Percentiles rank a stretch among this genome's conserved stretches.
Conservation (phyloP, 345 rosid species). For the Camelina sativa region DNA sequence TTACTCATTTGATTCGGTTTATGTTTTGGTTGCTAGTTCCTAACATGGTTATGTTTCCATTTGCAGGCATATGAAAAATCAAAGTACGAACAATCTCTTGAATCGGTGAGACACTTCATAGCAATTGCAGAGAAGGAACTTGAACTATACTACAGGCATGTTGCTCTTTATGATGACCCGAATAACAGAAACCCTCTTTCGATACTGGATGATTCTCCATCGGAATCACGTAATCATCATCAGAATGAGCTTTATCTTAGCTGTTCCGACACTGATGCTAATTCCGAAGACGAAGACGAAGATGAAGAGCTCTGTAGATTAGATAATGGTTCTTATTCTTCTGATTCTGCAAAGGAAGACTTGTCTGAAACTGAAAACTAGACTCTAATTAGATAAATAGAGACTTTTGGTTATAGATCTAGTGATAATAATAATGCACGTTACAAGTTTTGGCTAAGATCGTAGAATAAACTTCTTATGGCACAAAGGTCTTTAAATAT, state of each 20-base stretch:
- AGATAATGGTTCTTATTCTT: constrained; percentile 15
- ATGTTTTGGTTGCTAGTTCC: background rate
- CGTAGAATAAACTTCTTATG: background rate
- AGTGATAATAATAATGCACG: no score
- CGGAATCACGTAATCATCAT: constrained; percentile 38
- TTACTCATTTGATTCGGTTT: background rate
- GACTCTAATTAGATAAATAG: background rate
- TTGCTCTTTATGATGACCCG: constrained; percentile 76
- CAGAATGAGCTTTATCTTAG: constrained; percentile 22
- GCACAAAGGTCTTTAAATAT: background rate
- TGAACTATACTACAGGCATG: constrained; percentile 78
- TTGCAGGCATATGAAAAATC: constrained; percentile 84
- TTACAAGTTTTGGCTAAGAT: background rate
- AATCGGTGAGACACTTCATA: constrained; percentile 77
- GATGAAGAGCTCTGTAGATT: constrained; percentile 21
- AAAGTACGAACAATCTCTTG: constrained; percentile 90
- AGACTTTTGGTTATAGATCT: constrained; percentile 9
- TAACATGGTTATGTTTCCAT: constrained; percentile 13
- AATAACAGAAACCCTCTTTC: constrained; percentile 59
- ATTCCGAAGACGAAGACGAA: constrained; percentile 44
- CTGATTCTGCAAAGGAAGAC: constrained; percentile 20
- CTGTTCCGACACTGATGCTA: constrained; percentile 45
- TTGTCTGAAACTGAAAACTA: constrained; percentile 9
- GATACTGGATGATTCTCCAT: constrained; percentile 54
- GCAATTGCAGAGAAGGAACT: constrained; percentile 78